Base-by-base conservation (phyloP, 2,329 filamentous ascomycete species). In the Xylaria sp. region DNA sequence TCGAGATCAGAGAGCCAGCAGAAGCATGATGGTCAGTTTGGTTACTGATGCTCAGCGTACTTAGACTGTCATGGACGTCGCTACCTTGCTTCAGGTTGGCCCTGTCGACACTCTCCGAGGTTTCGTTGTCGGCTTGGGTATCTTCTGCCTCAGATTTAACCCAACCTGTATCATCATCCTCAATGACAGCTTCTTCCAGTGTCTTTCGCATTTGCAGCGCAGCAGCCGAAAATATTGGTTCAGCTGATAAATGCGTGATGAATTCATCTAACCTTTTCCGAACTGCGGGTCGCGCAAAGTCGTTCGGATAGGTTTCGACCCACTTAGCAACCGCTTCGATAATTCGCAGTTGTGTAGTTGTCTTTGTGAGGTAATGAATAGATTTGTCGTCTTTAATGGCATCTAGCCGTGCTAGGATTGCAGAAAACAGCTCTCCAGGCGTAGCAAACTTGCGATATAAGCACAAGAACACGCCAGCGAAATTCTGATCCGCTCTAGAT, bases 101-200 rank as follows among this genome's bases (percentile, higher is more conserved):
- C 58, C 72, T 77, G 20, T 69, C 65, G 15, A 72, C 50, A 54
- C 70, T 77, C 1, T 74, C 71, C 1, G 65, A 57, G 9, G 63
- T 61, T 44, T 79, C 78, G 48, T 66, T 75, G 46, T 71, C 69
- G 10, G 57, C 52, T 50, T 69, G 71, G 25, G 65, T 60, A 6
- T 77, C 76, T 56, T 79, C 78, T 13, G 77, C 88, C 76, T 98
- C 95, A 56, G 89, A 89, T 76, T 90, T 92, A n/a, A 92, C 94
- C 96, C 96, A 99, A 13, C 92, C 90, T 0, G 92, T 92, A 78
- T 99, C 95, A 76, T 98, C 96, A 77, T 98, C 94, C 76, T 97
- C 92, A 6, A 89, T 84, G 1, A 94, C 90, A 67, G 85, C 86
- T 59, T 87, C 85, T 55, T 94, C 92, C 18, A 98, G 84, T 74